Evolutionary conservation across 148 eudicot species (phyloP).

Genomic region (Rhododendron mucronatum): DNA sequence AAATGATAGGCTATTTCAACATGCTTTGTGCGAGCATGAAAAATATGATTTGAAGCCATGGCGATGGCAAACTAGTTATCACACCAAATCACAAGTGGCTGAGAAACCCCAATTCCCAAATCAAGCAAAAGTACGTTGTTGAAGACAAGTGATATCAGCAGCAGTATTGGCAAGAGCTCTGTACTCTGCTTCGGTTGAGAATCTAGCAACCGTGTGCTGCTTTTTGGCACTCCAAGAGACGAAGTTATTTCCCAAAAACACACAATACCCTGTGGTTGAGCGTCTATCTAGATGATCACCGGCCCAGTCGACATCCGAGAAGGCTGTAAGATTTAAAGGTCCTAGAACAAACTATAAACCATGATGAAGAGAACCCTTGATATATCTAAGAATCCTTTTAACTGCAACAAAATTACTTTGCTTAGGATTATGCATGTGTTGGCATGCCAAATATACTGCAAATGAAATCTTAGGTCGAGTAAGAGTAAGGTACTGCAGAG

Average conservation of each 20-base stretch:
- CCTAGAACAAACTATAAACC: background rate
- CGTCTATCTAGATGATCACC: background rate
- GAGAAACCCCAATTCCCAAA: background rate
- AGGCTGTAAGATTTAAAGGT: background rate
- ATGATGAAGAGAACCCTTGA: background rate
- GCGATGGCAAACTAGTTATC: background rate
- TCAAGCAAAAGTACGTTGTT: background rate
- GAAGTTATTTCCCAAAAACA: background rate
- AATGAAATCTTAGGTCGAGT: background rate
- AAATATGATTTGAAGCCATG: background rate
- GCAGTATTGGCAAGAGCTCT: background rate
- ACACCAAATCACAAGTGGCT: background rate
- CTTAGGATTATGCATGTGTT: no score
- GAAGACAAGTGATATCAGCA: background rate
- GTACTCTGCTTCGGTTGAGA: background rate
- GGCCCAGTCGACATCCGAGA: background rate
- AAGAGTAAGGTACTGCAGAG: background rate
- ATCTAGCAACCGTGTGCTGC: background rate
- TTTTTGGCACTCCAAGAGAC: background rate
- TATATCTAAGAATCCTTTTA: background rate
- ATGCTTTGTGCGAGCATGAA: background rate
- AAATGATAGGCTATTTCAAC: background rate
- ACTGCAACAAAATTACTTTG: background rate
- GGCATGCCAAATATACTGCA: background rate
- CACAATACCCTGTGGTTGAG: background rate